Evolutionary conservation across 225 moss, liverwort and hornwort genomes (phyloP).

Genomic region (Polytrichum commune): DNA sequence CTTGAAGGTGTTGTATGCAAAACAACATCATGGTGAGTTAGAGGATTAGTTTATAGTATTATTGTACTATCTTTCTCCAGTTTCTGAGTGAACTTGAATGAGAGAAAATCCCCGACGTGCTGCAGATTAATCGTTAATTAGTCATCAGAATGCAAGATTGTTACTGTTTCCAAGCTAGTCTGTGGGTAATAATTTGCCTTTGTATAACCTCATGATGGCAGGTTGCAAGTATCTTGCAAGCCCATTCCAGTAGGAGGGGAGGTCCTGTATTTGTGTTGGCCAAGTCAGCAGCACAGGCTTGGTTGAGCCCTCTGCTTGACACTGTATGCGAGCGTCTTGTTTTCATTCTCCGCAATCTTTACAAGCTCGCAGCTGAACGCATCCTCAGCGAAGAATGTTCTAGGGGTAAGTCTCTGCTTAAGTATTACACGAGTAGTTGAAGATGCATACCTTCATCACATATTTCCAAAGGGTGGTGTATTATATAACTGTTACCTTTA

Average conservation of each 20-base stretch:
- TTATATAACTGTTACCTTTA: no score
- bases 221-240: slow-evolving; percentile 79
- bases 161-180: neutral
- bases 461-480: no score
- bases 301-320: slow-evolving; percentile 78
- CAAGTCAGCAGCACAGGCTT: slow-evolving; percentile 66
- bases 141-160: neutral
- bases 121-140: no score
- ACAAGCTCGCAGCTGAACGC: slow-evolving; percentile 73
- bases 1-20: no score
- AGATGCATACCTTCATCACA: no score
- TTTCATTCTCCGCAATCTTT: slow-evolving; percentile 64
- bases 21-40: no score
- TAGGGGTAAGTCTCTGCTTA: slow-evolving; percentile 24
- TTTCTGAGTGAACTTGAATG: no score
- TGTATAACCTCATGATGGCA: slow-evolving; percentile 12
- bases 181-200: no score
- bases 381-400: slow-evolving; percentile 56
- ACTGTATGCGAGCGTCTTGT: slow-evolving; percentile 70
- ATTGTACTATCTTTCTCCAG: no score
- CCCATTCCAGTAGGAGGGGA: slow-evolving; percentile 68
- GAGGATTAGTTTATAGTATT: no score
- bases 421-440: no score
- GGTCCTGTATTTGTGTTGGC: slow-evolving; percentile 64
- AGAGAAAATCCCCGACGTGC: no score